Conservation (phyloP, 495 filamentous ascomycete species). For the Jackrogersella minutella region DNA sequence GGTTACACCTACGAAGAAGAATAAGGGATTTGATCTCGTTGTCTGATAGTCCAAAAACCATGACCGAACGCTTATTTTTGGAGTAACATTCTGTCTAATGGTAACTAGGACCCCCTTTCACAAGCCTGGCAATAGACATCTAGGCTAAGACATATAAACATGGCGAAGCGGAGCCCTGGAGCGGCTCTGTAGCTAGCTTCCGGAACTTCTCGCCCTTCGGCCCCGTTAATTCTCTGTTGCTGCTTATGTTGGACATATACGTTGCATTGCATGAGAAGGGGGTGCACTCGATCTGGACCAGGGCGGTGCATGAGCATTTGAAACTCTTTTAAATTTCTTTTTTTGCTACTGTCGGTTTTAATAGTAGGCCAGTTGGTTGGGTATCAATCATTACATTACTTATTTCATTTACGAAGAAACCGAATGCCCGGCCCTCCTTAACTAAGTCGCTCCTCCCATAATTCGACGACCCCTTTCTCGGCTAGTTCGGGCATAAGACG, state of each 20-base stretch:
- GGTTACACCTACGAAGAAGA: slow-evolving; percentile 18
- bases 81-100: slow-evolving; percentile 16
- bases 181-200: slow-evolving; percentile 32
- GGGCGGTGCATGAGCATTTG: slow-evolving; percentile 37
- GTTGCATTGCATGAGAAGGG: slow-evolving; percentile 40
- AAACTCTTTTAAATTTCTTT: slow-evolving; percentile 30
- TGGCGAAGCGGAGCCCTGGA: slow-evolving; percentile 18
- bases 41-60: slow-evolving; percentile 15
- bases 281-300: slow-evolving; percentile 35
- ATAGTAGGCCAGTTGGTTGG: slow-evolving; percentile 29
- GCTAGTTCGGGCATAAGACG: slow-evolving; percentile 84
- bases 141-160: slow-evolving; percentile 7
- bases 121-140: slow-evolving; percentile 8
- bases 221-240: slow-evolving; percentile 18
- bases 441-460: slow-evolving; percentile 75
- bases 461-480: slow-evolving; percentile 72
- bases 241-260: slow-evolving; percentile 29
- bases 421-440: slow-evolving; percentile 41
- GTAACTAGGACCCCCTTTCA: slow-evolving; percentile 2
- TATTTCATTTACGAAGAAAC: slow-evolving; percentile 36
- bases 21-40: slow-evolving; percentile 4
- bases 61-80: slow-evolving; percentile 33
- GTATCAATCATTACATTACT: slow-evolving; percentile 44
- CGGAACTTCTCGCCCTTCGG: slow-evolving; percentile 35
- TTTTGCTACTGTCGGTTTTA: slow-evolving; percentile 14